Percentiles rank a stretch among this genome's conserved stretches.
These are phyloP conservation scores for Hymenoscyphus fraxineus DNA, from an alignment of 2,329 filamentous ascomycete species.

Conservation along the genomic window DNA sequence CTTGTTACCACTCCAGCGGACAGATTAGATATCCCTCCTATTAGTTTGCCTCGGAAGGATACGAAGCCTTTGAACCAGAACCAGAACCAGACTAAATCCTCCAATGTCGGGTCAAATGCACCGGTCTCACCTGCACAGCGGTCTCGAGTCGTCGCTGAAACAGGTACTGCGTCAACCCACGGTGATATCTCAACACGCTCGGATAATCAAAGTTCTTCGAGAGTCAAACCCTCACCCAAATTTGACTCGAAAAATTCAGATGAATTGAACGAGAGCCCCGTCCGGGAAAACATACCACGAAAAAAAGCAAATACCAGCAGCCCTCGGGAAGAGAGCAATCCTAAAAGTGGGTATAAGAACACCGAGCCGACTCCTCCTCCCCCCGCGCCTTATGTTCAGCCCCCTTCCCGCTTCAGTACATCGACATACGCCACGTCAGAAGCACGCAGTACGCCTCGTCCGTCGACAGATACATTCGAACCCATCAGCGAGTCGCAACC, in stretches of 20 bases:
- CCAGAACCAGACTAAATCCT: conserved; percentile 13
- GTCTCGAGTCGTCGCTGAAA: conserved; percentile 29
- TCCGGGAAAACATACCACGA: neutral
- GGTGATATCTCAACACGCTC: conserved; percentile 20
- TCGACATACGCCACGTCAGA: conserved; percentile 33
- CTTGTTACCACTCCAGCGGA: conserved; percentile 64
- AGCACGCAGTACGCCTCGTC: conserved; percentile 27
- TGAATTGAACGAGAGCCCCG: conserved; percentile 8
- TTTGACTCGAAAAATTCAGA: conserved; percentile 13
- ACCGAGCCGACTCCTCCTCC: conserved; percentile 9
- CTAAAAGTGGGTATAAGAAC: conserved; percentile 26
- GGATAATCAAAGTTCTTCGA: conserved; percentile 16
- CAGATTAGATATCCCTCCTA: conserved; percentile 51
- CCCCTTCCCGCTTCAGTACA: conserved; percentile 34
- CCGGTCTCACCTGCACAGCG: conserved; percentile 23
- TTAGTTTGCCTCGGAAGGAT: conserved; percentile 52
- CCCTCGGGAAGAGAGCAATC: conserved; percentile 17
- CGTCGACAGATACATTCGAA: conserved; percentile 29
- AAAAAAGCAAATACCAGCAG: conserved; percentile 4
- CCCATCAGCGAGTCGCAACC: conserved; percentile 14
- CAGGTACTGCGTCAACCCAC: conserved; percentile 25
- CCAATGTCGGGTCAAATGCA: conserved; percentile 21
- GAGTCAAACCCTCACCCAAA: conserved; percentile 13
- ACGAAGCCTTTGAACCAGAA: conserved; percentile 36
- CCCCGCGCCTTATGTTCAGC: conserved; percentile 29